A percentile compares a stretch with the other conserved stretches of the same genome.
Conservation (phyloP, 2,329 filamentous ascomycete genomes). For the Beauveria rudraprayagi region DNA sequence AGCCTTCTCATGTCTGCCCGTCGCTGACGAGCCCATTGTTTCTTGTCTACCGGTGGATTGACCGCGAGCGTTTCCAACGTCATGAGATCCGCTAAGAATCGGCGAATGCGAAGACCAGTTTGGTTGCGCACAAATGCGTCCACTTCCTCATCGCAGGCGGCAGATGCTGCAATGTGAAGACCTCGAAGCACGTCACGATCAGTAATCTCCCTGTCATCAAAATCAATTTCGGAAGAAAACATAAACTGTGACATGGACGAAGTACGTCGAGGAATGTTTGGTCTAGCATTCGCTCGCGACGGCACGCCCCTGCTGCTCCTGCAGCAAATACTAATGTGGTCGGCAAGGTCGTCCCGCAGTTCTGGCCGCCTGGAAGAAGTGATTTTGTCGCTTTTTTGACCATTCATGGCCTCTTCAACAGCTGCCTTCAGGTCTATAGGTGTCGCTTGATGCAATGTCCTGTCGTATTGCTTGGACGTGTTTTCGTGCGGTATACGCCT, state of each 20-base stretch:
- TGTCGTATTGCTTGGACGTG: constrained; percentile 6
- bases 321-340: constrained; percentile 17
- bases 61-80: constrained; percentile 39
- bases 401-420: not conserved
- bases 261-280: constrained; percentile 27
- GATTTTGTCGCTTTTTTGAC: not conserved
- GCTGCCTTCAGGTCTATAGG: not conserved
- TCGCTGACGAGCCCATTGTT: constrained; percentile 21
- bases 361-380: not conserved
- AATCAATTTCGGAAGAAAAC: constrained; percentile 18
- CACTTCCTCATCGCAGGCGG: constrained; percentile 46
- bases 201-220: constrained; percentile 32
- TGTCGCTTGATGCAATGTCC: not conserved
- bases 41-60: constrained; percentile 18
- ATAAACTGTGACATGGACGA: constrained; percentile 25
- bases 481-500: constrained; percentile 3
- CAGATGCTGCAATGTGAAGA: constrained; percentile 46
- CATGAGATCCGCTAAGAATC: constrained; percentile 47
- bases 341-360: not conserved
- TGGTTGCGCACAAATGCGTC: constrained; percentile 43
- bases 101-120: constrained; percentile 45
- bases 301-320: constrained; percentile 17
- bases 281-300: constrained; percentile 19
- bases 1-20: constrained; percentile 26
- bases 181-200: constrained; percentile 47